phyloP scores from a whole-genome alignment of 1,284 basidiomycete genomes.

The Ceratobasidium papillatum region DNA sequence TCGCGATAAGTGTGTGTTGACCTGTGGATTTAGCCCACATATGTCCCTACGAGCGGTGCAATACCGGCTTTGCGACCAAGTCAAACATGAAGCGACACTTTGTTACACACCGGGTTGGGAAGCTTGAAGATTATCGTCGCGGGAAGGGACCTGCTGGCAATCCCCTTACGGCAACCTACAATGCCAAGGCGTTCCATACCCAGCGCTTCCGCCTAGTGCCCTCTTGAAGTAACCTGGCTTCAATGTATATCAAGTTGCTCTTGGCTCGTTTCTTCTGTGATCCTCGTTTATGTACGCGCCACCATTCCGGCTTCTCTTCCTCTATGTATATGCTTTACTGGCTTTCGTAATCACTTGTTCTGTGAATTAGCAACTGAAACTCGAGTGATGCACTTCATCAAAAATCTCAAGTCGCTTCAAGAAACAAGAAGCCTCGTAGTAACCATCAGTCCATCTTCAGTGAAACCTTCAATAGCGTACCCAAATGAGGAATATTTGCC shows the following conservation, averaged over 20 bases:
- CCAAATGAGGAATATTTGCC: background rate
- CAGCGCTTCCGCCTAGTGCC: slow-evolving; percentile 29
- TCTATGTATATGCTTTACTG: background rate
- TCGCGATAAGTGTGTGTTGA: background rate
- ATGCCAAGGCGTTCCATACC: slow-evolving; percentile 26
- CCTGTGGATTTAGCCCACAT: slow-evolving; percentile 8
- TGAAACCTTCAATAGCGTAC: background rate
- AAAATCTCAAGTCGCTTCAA: too few relatives aligned
- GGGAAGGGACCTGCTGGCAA: background rate
- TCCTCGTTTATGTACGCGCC: background rate
- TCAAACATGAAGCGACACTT: slow-evolving; percentile 41
- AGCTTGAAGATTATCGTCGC: background rate
- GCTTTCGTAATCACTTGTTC: background rate
- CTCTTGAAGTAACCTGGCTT: background rate
- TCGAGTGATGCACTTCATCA: background rate
- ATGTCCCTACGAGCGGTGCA: slow-evolving; percentile 21
- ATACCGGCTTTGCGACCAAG: slow-evolving; percentile 31
- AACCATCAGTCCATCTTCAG: background rate
- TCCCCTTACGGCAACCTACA: slow-evolving; percentile 19
- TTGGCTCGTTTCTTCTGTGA: background rate
- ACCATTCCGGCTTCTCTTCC: background rate
- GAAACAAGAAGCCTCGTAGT: background rate
- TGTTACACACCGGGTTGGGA: slow-evolving; percentile 17
- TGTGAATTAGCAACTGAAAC: background rate
- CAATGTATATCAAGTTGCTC: background rate